These are phyloP conservation scores for Nannochloris sp. DNA, from an alignment of 139 green algal genomes.

Conservation along the genomic window DNA sequence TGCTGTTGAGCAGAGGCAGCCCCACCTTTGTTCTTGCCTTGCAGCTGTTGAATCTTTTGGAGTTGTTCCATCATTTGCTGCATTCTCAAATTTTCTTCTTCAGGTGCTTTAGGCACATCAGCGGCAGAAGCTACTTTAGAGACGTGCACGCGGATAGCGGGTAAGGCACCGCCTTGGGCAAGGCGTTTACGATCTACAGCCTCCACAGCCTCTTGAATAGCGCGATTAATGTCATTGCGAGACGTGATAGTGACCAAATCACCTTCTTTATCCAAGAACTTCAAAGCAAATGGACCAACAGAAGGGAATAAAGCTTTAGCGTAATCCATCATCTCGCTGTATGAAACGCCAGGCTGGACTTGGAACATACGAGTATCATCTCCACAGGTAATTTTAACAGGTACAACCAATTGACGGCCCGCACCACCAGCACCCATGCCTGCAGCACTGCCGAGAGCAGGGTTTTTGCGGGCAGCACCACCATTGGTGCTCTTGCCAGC, in stretches of 20 bases:
- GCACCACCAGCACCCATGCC: not conserved
- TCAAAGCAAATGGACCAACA: conserved; percentile 42
- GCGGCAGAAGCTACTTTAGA: conserved; percentile 26
- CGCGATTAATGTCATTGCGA: conserved; percentile 39
- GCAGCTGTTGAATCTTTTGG: conserved; percentile 4
- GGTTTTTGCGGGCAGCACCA: conserved; percentile 1
- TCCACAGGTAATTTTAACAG: conserved; percentile 55
- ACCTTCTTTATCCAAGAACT: conserved; percentile 53
- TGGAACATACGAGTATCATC: conserved; percentile 67
- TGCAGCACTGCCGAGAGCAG: conserved; percentile 11
- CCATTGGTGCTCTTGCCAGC: conserved; percentile 38
- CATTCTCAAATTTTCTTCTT: conserved; percentile 43
- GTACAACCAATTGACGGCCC: conserved; percentile 20
- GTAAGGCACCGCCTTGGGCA: conserved; percentile 10
- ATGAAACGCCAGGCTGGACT: conserved; percentile 44
- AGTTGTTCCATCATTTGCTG: conserved; percentile 41
- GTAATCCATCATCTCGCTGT: conserved; percentile 61
- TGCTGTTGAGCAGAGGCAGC: not conserved
- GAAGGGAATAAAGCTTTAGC: conserved; percentile 63
- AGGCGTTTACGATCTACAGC: not conserved
- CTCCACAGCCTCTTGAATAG: conserved; percentile 36
- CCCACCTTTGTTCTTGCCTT: conserved; percentile 7
- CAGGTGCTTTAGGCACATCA: conserved; percentile 53
- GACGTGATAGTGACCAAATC: conserved; percentile 69
- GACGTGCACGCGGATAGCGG: conserved; percentile 25